phyloP scores from a whole-genome alignment of 768 basidiomycete species.

The Agaricus subrufescens region DNA sequence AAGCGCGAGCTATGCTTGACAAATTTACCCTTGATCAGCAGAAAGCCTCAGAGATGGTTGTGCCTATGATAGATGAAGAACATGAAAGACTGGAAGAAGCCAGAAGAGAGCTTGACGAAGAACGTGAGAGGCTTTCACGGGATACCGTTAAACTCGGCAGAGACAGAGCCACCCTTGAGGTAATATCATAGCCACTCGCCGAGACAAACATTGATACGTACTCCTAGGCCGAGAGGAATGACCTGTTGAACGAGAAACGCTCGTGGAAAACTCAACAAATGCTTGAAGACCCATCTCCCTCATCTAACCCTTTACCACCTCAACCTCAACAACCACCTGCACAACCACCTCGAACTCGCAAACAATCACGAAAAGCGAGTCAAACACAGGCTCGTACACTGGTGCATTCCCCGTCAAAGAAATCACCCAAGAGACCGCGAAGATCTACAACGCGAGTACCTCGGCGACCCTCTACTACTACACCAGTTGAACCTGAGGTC shows the following conservation, averaged over 20 bases:
- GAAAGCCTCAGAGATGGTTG: constrained; percentile 33
- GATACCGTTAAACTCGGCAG: constrained; percentile 58
- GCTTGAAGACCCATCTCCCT: constrained; percentile 51
- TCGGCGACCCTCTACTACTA: constrained; percentile 36
- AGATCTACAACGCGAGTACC: constrained; percentile 29
- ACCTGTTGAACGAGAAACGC: constrained; percentile 66
- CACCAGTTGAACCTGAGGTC: constrained; percentile 24
- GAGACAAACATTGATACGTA: constrained; percentile 1
- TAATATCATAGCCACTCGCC: constrained; percentile 19
- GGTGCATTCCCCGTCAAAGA: constrained; percentile 17
- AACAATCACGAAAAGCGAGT: constrained; percentile 12
- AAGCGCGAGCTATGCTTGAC: constrained; percentile 52
- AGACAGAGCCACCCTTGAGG: constrained; percentile 66
- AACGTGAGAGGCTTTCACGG: constrained; percentile 60
- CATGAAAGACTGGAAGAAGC: constrained; percentile 48
- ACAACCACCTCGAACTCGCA: constrained; percentile 6
- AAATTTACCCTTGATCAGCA: constrained; percentile 45
- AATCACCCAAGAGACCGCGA: constrained; percentile 25
- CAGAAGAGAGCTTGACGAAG: constrained; percentile 55
- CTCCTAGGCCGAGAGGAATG: constrained; percentile 55
- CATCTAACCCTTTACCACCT: constrained; percentile 23
- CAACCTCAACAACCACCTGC: constrained; percentile 15
- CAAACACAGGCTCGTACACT: background rate
- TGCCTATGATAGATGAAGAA: constrained; percentile 51
- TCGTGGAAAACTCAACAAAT: constrained; percentile 66